Evolutionary conservation across 768 basidiomycete species (phyloP), one percentile per base, ranked within the genome.

Genomic region (Leucogyrophana mollusca): DNA sequence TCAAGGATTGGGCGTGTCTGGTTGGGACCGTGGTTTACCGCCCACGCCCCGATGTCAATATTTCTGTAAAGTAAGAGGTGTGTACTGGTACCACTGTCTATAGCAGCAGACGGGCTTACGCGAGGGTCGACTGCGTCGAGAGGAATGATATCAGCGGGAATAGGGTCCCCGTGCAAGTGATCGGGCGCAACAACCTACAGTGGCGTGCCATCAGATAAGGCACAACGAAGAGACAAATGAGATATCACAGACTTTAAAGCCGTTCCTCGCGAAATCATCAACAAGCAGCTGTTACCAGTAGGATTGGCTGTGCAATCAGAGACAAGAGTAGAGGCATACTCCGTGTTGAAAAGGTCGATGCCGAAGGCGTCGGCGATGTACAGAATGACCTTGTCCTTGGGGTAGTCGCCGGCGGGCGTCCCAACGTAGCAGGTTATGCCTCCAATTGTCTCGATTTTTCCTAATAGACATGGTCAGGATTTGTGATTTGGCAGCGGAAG

Each of bases 281-380:
- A 55, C 58, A 18, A 67, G 50, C 17, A 69, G 61, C 65, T 69
- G n/a, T n/a, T 32, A 17, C 16, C 16, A 14, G 32, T n/a, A 45
- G 39, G 10, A 14, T 7, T 16, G 9, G 8, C 24, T 16, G 16
- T 40, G 18, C 25, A 32, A 14, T 27, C 13, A 32, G 7, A 47
- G 6, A 27, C n/a, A 4, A 14, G 9, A 21, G 16, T 21, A 3
- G 4, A 4, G 23, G 40, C 70, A 4, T 36, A 78, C 79, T 60
- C 68, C 58, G 30, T 43, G 53, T 84, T 83, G 58, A 59, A 34
- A 9, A 80, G 61, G 17, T 73, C 64, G 21, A 73, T 56, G 7
- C 81, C 82, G 47, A 78, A 80, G 35, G 72, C 64, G 51, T 82
- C 83, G 3, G 77, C 46, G 20, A 84, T 58, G 66, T 69, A 78